Evolutionary conservation across 2,329 filamentous ascomycete species (phyloP).

Genomic region (Diaporthe sp.): DNA sequence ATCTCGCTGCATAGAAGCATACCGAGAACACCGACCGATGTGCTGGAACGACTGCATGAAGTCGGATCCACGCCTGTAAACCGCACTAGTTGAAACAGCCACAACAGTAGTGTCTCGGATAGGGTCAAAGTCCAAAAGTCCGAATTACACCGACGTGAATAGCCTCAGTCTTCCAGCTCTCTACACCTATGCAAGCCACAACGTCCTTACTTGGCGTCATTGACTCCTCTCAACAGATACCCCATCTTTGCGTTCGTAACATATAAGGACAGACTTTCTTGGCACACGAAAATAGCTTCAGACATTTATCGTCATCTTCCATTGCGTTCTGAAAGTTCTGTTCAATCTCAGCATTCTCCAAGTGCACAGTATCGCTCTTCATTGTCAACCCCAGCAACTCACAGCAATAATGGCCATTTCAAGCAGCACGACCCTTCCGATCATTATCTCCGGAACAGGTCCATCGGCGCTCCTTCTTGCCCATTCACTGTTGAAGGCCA

Average conservation of each 20-base stretch:
- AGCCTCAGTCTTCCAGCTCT: background rate
- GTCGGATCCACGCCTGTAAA: background rate
- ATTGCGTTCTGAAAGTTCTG: too few relatives aligned
- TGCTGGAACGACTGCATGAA: background rate
- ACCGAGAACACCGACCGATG: background rate
- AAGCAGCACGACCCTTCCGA: background rate
- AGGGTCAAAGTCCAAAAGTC: background rate
- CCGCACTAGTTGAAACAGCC: background rate
- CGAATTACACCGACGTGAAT: conserved; percentile 5
- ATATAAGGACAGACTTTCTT: background rate
- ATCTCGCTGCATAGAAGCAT: background rate
- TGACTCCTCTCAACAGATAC: background rate
- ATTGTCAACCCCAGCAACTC: background rate
- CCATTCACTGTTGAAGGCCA: background rate
- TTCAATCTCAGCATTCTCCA: background rate
- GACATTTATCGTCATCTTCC: background rate
- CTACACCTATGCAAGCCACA: background rate
- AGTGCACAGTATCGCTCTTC: background rate
- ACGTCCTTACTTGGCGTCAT: background rate
- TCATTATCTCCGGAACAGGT: conserved; percentile 1
- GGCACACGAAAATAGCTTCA: background rate
- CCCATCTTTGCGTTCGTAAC: too few relatives aligned
- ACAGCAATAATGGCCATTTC: background rate
- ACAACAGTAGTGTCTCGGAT: background rate
- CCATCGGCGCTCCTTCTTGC: conserved; percentile 4